These are phyloP conservation scores for Termitomyces sp. DNA, from an alignment of 768 basidiomycete species.

Conservation along the genomic window DNA sequence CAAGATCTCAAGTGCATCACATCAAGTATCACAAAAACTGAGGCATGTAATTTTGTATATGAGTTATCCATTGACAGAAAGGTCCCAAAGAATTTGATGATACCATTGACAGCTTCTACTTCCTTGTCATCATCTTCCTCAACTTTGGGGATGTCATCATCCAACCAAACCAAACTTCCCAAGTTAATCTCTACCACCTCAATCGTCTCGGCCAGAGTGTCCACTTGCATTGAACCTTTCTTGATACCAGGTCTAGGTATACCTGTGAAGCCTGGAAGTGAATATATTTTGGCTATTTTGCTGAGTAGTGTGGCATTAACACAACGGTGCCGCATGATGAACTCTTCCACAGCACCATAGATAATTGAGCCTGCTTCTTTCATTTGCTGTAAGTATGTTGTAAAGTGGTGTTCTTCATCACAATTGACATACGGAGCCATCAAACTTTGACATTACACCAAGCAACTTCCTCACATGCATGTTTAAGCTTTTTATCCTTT, in stretches of 20 bases:
- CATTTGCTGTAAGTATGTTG: not conserved
- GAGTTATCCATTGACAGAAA: not conserved
- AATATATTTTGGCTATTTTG: not conserved
- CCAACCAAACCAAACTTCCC: not conserved
- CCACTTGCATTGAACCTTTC: not conserved
- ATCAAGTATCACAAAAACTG: not conserved
- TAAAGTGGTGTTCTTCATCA: conserved; percentile 14
- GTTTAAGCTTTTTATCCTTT: conserved; percentile 7
- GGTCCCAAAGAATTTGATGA: not conserved
- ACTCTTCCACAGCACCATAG: not conserved
- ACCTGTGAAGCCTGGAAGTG: not conserved
- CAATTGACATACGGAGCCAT: conserved; percentile 21
- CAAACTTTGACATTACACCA: conserved; percentile 18
- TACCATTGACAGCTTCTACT: not conserved
- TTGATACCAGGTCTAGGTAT: not conserved
- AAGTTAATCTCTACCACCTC: not conserved
- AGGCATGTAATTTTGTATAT: not conserved
- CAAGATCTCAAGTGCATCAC: no score
- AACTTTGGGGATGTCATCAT: not conserved
- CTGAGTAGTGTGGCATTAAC: not conserved
- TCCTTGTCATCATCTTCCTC: not conserved
- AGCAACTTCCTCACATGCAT: not conserved
- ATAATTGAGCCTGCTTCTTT: not conserved
- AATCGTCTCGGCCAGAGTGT: not conserved
- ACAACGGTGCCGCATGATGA: not conserved